phyloP scores from a whole-genome alignment of 2,329 filamentous ascomycete species.

The Aspergillus brunneoviolaceus region DNA sequence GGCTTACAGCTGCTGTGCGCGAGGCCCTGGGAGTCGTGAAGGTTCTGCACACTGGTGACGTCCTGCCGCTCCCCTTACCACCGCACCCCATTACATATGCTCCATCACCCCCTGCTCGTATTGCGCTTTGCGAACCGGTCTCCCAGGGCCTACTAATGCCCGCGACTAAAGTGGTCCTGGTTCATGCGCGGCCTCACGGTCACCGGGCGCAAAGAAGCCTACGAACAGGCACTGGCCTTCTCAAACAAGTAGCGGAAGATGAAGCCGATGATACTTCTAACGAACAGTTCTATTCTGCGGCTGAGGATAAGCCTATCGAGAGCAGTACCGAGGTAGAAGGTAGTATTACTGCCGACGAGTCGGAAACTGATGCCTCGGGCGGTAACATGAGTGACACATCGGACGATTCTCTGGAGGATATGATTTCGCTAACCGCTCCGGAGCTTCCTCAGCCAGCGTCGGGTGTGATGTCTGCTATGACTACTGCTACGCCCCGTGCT shows the following conservation, averaged over 20 bases:
- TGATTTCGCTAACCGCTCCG: conserved; percentile 85
- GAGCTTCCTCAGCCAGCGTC: conserved; percentile 73
- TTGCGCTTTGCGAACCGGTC: conserved; percentile 92
- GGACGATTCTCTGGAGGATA: conserved; percentile 87
- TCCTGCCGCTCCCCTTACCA: conserved; percentile 73
- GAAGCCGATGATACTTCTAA: conserved; percentile 79
- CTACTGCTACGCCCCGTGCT: conserved; percentile 77
- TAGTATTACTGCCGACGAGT: conserved; percentile 59
- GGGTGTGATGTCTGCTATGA: conserved; percentile 76
- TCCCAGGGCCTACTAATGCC: conserved; percentile 78
- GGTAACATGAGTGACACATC: conserved; percentile 71
- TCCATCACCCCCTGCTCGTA: conserved; percentile 78
- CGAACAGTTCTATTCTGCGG: conserved; percentile 89
- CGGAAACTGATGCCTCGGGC: conserved; percentile 55
- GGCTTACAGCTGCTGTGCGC: conserved; percentile 66
- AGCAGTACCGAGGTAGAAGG: conserved; percentile 51
- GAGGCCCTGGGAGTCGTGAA: conserved; percentile 70
- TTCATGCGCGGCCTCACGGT: conserved; percentile 52
- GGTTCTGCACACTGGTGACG: conserved; percentile 80
- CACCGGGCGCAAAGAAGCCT: conserved; percentile 45
- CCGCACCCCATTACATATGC: conserved; percentile 84
- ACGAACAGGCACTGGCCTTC: conserved; percentile 50
- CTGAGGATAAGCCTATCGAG: conserved; percentile 66
- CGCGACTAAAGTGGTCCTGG: conserved; percentile 77
- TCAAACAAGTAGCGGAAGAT: conserved; percentile 60